phyloP scores from a whole-genome alignment of 306 rosid genomes.

The Dalbergia cochinchinensis region DNA sequence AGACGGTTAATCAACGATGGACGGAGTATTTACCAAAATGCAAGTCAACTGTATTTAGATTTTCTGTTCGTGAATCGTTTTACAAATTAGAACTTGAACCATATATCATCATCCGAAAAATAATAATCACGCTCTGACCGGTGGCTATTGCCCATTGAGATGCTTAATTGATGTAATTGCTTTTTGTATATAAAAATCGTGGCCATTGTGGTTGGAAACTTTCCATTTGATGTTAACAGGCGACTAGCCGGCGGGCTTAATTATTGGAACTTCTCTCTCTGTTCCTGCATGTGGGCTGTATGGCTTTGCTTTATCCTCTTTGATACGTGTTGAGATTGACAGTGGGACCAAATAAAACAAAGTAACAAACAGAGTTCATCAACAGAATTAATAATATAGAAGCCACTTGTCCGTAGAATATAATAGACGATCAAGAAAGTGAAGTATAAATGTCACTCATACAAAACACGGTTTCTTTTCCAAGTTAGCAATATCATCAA shows the following conservation, averaged over 20 bases:
- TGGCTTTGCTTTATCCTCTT: constrained; percentile 5
- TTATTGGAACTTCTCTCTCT: constrained; percentile 39
- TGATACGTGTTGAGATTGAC: constrained; percentile 23
- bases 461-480: neutral
- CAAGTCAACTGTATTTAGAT: too few species aligned
- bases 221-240: constrained; percentile 43
- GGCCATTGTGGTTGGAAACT: constrained; percentile 11
- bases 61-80: too few species aligned
- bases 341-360: constrained; percentile 7
- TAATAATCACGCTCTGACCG: too few species aligned
- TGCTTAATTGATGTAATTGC: neutral
- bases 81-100: too few species aligned
- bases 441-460: neutral
- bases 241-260: constrained; percentile 17
- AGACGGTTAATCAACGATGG: too few species aligned
- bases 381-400: neutral
- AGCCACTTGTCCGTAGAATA: neutral
- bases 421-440: too few species aligned
- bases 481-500: neutral
- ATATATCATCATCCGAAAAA: too few species aligned
- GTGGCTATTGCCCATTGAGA: neutral
- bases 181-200: constrained; percentile 10
- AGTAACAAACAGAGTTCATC: neutral
- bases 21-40: too few species aligned
- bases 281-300: constrained; percentile 26